Evolutionary conservation across 2,329 filamentous ascomycete genomes (phyloP).

Genomic region (Emmonsiellopsis sp.): DNA sequence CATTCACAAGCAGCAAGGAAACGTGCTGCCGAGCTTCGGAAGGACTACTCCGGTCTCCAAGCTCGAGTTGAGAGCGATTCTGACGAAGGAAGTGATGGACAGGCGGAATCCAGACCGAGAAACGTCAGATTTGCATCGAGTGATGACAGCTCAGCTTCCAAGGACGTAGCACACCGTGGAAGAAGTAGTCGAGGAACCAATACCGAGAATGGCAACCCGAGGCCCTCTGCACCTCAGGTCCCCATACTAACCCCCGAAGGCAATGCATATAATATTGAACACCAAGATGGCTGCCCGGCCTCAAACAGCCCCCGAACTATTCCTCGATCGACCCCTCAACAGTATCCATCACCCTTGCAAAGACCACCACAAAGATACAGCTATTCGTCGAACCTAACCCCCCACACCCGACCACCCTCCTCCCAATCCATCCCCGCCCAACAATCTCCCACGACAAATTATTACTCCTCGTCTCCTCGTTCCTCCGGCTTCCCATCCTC

Average conservation of each 20-base stretch:
- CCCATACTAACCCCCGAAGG: neutral
- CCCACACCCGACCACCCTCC: neutral
- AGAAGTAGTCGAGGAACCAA: neutral
- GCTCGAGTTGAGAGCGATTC: constrained; percentile 29
- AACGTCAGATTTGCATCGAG: constrained; percentile 4
- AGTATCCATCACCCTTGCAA: neutral
- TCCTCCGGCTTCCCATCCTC: neutral
- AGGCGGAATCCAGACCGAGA: constrained; percentile 9
- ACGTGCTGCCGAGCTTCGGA: constrained; percentile 22
- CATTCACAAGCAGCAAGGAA: constrained; percentile 29
- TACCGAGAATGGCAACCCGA: neutral
- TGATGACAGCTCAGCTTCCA: neutral
- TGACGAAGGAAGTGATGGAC: constrained; percentile 17
- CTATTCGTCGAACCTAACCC: neutral
- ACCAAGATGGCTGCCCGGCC: neutral
- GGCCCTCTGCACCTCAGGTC: neutral
- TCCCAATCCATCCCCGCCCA: neutral
- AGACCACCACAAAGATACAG: neutral
- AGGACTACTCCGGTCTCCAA: constrained; percentile 26
- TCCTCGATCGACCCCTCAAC: neutral
- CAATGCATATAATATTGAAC: neutral
- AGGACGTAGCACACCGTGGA: neutral
- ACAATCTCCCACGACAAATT: constrained; percentile 1
- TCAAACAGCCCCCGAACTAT: neutral
- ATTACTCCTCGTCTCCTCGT: neutral